These are phyloP conservation scores for Backusella sp. DNA, from an alignment of 192 early-diverging fungal species.

Conservation along the genomic window DNA sequence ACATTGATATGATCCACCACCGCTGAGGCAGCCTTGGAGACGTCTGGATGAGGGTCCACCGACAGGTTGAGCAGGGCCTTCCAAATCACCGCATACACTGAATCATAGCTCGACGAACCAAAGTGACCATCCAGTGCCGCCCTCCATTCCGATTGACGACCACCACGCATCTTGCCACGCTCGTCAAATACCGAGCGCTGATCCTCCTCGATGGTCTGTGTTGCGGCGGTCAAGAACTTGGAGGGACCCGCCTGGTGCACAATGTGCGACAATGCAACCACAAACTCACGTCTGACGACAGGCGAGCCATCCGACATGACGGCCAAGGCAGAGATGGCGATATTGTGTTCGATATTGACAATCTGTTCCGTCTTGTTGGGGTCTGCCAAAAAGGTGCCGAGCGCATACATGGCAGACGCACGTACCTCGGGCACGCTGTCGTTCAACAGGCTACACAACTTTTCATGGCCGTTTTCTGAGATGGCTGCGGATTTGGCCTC, in stretches of 20 bases:
- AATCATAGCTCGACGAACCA: constrained; percentile 39
- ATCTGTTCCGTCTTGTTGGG: constrained; percentile 67
- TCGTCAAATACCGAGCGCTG: constrained; percentile 22
- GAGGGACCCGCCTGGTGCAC: constrained; percentile 64
- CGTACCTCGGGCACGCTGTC: constrained; percentile 83
- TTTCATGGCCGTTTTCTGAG: constrained; percentile 61
- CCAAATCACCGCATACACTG: constrained; percentile 70
- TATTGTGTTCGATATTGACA: constrained; percentile 69
- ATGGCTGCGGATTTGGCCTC: constrained; percentile 67
- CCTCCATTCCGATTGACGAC: constrained; percentile 19
- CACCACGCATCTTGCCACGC: constrained; percentile 19
- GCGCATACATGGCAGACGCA: constrained; percentile 76
- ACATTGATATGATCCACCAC: constrained; percentile 74
- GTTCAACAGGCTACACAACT: constrained; percentile 52
- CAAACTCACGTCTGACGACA: constrained; percentile 88
- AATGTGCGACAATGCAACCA: constrained; percentile 68
- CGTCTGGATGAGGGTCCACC: constrained; percentile 79
- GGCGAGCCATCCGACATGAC: constrained; percentile 82
- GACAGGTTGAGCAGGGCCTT: constrained; percentile 82
- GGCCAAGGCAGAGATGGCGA: constrained; percentile 64
- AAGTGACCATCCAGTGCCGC: constrained; percentile 22
- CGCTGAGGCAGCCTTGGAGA: constrained; percentile 62
- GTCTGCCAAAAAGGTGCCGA: constrained; percentile 77
- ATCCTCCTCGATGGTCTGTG: constrained; percentile 45
- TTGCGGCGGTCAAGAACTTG: constrained; percentile 65